Base-by-base conservation (phyloP, 2,329 filamentous ascomycete species). In the Penicillium italicum region DNA sequence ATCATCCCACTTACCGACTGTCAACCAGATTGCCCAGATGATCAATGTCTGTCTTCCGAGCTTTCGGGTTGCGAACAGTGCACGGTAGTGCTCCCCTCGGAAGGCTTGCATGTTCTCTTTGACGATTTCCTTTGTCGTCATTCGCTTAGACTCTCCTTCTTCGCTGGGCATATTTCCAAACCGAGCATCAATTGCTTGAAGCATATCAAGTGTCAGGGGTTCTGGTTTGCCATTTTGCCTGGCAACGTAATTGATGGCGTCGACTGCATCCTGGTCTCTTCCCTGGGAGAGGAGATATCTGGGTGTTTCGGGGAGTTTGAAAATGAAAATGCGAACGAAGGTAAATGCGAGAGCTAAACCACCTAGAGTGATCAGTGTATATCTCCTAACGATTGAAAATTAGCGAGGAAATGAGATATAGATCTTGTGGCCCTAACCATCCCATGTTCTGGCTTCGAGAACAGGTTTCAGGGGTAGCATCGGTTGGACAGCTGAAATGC, bases 201-300 rank as follows among this genome's bases (percentile, higher is more conserved):
- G 55, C 68, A 72, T 71, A 18, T 49, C 57, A 4, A 73, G 52
- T 0, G 66, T 72, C 12, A 74, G 33, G 1, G 65, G 65, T 34
- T 70, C 64, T 2, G 65, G 61, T 24, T 65, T 66, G 1, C 60
- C 55, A 31, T 70, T 70, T 12, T 66, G 62, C 4, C 58, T 57
- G 1, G 67, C 65, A 38, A 69, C 64, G n/a, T 68, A 73, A 47
- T 80, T 77, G 3, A 83, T 72, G 0, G 76, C 75, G 14, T 75
- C 69, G 2, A 83, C 75, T 3, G 79, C 80, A 28, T 81, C 72
- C 24, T 71, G 72, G 26, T 83, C 78, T 2, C 71, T 59, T 28
- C 68, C 66, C 38, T 64, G 60, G 16, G 67, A 69, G 12, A 70
- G 60, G 0, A 69, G 60, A 26, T 67, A 70, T n/a, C 66, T 53